Percentiles rank a stretch among this genome's conserved stretches.
phyloP scores from a whole-genome alignment of 1,284 basidiomycete genomes.

The Ganoderma meredithae region DNA sequence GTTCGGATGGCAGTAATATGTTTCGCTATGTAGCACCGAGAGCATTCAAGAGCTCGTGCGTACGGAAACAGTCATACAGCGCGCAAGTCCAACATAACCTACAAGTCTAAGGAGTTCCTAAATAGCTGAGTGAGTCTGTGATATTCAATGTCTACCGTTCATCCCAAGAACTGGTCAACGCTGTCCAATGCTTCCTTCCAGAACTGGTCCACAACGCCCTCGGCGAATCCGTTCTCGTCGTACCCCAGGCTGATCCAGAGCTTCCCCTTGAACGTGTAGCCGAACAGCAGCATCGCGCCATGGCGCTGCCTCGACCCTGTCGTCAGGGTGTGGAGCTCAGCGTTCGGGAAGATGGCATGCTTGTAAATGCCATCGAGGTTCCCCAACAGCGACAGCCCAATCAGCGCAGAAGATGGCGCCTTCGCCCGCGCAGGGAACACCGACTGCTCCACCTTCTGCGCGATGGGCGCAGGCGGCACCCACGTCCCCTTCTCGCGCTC shows the following conservation, averaged over 20 bases:
- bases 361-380: conserved; percentile 83
- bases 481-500: conserved; percentile 56
- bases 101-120: neutral
- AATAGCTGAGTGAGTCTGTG: neutral
- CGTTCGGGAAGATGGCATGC: conserved; percentile 60
- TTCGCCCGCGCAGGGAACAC: conserved; percentile 38
- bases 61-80: neutral
- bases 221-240: conserved; percentile 75
- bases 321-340: conserved; percentile 72
- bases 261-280: conserved; percentile 77
- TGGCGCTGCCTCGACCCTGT: conserved; percentile 79
- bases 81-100: neutral
- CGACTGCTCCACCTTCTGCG: conserved; percentile 28
- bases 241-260: conserved; percentile 80
- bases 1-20: neutral
- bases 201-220: conserved; percentile 61
- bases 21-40: neutral
- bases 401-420: conserved; percentile 63
- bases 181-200: conserved; percentile 60
- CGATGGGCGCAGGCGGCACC: conserved; percentile 37
- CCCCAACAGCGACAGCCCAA: conserved; percentile 80
- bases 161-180: conserved; percentile 57
- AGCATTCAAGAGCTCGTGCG: neutral
- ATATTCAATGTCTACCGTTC: conserved; percentile 5
- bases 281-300: conserved; percentile 78